Base-by-base conservation (phyloP, 1,284 basidiomycete species). In the Cryptococcus deneoformans region DNA sequence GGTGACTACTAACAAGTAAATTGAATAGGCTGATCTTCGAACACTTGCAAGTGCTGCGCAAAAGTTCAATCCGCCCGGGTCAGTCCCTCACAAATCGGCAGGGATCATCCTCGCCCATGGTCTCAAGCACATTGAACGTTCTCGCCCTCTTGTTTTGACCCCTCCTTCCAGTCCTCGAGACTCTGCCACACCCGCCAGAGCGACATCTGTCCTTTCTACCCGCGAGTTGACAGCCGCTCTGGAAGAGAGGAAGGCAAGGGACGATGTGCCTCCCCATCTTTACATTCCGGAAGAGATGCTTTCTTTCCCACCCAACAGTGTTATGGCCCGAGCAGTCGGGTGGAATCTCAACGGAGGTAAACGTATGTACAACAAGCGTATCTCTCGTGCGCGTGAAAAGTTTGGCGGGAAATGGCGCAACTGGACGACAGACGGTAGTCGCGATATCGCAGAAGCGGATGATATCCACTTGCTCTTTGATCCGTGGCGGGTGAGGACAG, bases 281-380 rank as follows among this genome's bases (percentile, higher is more conserved):
- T 6, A 55, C 63, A 16, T 75, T 78, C 16, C 77, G 76, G n/a
- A 66, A 70, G 38, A 64, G 68, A 35, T 77, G 77, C 76, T 67
- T 78, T 6, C 52, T 59, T 59, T 16, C 75, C 75, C 77, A 1
- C 69, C 75, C 1, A 73, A 73, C 54, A 70, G 72, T 1, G 55
- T 67, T 2, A 55, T 63, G 5, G 74, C 73, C 1, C 54, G 59
- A 5, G 71, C 74, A 0, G 69, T 78, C 2, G 77, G 70, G 3
- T 78, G 72, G 72, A 73, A 75, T 49, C 46, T 72, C n/a, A 76
- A 69, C 3, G 77, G 77, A 4, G 77, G 77, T 2, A 68, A 67
- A 40, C 56, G 67, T 12, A 63, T 73, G 7, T 70, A 72, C 7
- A 60, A 71, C 14, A 73, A 73, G 48, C 66, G 72, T n/a, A 62